Conservation (phyloP, 2,329 filamentous ascomycete genomes). For the Bipolaris sorokiniana region DNA sequence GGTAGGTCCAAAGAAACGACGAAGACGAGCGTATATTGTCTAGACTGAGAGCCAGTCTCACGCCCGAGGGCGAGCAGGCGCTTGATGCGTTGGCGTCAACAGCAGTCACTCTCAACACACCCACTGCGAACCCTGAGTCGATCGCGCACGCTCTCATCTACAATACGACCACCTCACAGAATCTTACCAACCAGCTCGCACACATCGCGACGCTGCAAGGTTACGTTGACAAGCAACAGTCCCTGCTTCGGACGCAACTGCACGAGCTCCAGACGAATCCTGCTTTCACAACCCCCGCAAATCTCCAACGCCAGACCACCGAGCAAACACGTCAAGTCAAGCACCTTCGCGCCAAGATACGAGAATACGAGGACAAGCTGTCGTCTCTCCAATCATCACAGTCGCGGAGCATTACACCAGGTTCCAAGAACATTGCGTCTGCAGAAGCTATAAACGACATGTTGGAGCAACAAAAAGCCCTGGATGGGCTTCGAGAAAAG, state of each 20-base stretch:
- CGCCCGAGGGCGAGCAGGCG: constrained; percentile 36
- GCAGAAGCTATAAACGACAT: constrained; percentile 63
- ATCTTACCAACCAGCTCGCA: constrained; percentile 39
- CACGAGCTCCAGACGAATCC: constrained; percentile 38
- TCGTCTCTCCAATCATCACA: constrained; percentile 47
- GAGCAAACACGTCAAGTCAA: constrained; percentile 76
- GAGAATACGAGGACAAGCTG: constrained; percentile 62
- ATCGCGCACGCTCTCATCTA: constrained; percentile 47
- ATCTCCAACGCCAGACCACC: constrained; percentile 71
- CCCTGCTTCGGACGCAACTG: constrained; percentile 40
- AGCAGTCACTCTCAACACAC: constrained; percentile 45
- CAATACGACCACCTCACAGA: constrained; percentile 39
- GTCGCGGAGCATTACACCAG: constrained; percentile 27
- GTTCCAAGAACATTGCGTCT: constrained; percentile 45
- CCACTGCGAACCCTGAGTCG: constrained; percentile 32
- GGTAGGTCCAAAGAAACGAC: constrained; percentile 29
- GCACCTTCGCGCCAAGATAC: constrained; percentile 67
- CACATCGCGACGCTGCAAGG: constrained; percentile 44
- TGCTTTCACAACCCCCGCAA: constrained; percentile 55
- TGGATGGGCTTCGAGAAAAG: constrained; percentile 64
- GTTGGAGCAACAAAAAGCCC: constrained; percentile 64
- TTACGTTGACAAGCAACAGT: constrained; percentile 44
- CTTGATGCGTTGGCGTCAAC: constrained; percentile 49
- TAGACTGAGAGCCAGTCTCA: constrained; percentile 33
- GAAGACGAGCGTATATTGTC: constrained; percentile 34